Evolutionary conservation across 2,329 filamentous ascomycete species (phyloP).

Genomic region (Trichoderma cornu-damae): DNA sequence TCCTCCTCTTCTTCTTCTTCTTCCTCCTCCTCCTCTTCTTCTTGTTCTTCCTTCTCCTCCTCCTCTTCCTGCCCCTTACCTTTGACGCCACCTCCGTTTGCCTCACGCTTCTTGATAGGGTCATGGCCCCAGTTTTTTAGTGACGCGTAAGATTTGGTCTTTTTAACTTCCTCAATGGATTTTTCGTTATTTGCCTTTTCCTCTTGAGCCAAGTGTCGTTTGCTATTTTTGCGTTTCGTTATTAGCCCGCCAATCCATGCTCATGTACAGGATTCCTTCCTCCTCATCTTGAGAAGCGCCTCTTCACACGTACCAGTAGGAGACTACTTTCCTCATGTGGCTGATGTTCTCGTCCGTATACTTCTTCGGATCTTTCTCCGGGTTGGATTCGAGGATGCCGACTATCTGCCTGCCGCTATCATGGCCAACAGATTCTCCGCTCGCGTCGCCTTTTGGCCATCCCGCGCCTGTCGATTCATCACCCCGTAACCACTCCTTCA

Average conservation of each 20-base stretch:
- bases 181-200: constrained; percentile 52
- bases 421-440: constrained; percentile 59
- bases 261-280: no score
- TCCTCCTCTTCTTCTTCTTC: constrained; percentile 25
- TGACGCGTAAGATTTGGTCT: constrained; percentile 51
- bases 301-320: constrained; percentile 45
- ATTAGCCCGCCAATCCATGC: no score
- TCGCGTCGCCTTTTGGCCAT: constrained; percentile 53
- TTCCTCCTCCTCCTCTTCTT: constrained; percentile 15
- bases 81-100: constrained; percentile 16
- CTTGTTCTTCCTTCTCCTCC: constrained; percentile 14
- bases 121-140: constrained; percentile 61
- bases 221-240: constrained; percentile 32
- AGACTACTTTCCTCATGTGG: constrained; percentile 59
- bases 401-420: constrained; percentile 60
- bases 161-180: constrained; percentile 38
- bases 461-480: constrained; percentile 55
- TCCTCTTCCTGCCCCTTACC: constrained; percentile 13
- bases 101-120: constrained; percentile 38
- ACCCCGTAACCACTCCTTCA: constrained; percentile 56
- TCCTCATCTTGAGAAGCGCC: no score
- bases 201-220: constrained; percentile 62
- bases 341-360: constrained; percentile 52
- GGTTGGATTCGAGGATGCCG: constrained; percentile 57
- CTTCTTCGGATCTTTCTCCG: constrained; percentile 48